These are phyloP conservation scores for Apiotrichum brassicae DNA, from an alignment of 1,284 basidiomycete species.

Conservation along the genomic window DNA sequence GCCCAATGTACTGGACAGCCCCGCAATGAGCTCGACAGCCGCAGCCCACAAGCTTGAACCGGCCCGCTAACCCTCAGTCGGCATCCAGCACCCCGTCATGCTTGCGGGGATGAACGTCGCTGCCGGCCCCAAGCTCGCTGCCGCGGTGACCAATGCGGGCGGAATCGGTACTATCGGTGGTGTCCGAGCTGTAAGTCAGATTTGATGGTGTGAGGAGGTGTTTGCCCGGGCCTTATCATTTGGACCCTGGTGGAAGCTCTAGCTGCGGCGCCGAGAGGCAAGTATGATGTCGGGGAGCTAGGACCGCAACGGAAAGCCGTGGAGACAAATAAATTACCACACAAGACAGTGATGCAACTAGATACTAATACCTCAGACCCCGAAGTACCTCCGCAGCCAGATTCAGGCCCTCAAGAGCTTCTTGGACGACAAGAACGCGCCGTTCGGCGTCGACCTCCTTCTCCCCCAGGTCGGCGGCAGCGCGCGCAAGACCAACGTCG, in stretches of 20 bases:
- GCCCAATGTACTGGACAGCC: background rate
- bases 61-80: slow-evolving; percentile 47
- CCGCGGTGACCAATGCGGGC: slow-evolving; percentile 68
- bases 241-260: too few relatives aligned
- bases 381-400: slow-evolving; percentile 50
- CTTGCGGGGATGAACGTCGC: slow-evolving; percentile 87
- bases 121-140: slow-evolving; percentile 74
- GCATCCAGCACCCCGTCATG: slow-evolving; percentile 77
- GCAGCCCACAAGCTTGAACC: too few relatives aligned
- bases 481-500: slow-evolving; percentile 71
- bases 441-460: slow-evolving; percentile 81
- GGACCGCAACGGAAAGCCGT: background rate
- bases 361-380: slow-evolving; percentile 15
- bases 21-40: background rate
- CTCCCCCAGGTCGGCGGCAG: slow-evolving; percentile 72
- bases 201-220: background rate
- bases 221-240: background rate
- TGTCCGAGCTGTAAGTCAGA: slow-evolving; percentile 49
- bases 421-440: slow-evolving; percentile 50
- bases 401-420: slow-evolving; percentile 66
- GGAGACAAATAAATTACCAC: background rate
- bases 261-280: too few relatives aligned
- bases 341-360: background rate
- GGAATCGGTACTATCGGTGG: slow-evolving; percentile 84
- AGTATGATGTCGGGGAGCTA: too few relatives aligned